phyloP scores from a whole-genome alignment of 768 basidiomycete genomes.

The Lactifluus hygrophoroides region DNA sequence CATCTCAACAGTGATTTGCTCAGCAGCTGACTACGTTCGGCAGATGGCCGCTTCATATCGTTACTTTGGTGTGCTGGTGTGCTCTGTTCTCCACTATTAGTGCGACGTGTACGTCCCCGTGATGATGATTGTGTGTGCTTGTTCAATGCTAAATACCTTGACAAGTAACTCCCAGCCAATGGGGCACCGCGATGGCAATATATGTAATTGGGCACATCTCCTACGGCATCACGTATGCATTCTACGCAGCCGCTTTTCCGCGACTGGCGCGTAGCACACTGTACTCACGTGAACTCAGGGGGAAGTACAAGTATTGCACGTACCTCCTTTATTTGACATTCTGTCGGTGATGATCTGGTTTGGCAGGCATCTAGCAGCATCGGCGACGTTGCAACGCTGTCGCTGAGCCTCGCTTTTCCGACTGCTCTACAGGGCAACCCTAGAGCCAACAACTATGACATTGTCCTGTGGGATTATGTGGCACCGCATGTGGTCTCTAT shows the following conservation, averaged over 20 bases:
- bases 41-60: constrained; percentile 64
- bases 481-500: background rate
- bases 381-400: constrained; percentile 58
- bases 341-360: background rate
- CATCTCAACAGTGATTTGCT: constrained; percentile 65
- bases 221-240: constrained; percentile 74
- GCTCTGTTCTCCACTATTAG: constrained; percentile 65
- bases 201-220: constrained; percentile 73
- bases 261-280: constrained; percentile 70
- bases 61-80: constrained; percentile 70
- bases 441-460: constrained; percentile 63
- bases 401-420: constrained; percentile 59
- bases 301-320: constrained; percentile 69
- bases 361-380: constrained; percentile 64
- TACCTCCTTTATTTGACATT: constrained; percentile 15
- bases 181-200: constrained; percentile 65
- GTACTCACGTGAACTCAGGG: constrained; percentile 45
- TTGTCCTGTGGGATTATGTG: constrained; percentile 45
- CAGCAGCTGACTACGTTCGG: constrained; percentile 70
- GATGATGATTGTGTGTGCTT: too few species aligned
- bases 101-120: too few species aligned
- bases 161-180: constrained; percentile 48
- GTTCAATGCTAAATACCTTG: constrained; percentile 55
- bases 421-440: constrained; percentile 51
- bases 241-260: constrained; percentile 71